Evolutionary conservation across 176 grass and related monocot species (phyloP), one percentile per base, ranked within the genome.

Genomic region (Themeda triandra): DNA sequence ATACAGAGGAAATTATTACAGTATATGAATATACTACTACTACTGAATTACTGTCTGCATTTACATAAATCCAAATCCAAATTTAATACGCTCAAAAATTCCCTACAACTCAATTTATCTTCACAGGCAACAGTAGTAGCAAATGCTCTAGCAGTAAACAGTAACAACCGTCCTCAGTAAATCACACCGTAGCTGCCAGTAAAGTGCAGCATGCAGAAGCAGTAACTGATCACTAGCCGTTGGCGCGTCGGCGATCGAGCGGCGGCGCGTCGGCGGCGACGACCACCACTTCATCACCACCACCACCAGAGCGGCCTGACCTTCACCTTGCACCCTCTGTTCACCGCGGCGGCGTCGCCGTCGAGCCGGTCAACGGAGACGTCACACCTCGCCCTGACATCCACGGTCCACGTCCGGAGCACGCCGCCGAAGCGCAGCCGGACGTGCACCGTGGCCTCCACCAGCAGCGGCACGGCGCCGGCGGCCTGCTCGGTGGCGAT

Each of bases 331-430:
- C 89, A 90, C 30, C 75, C 88, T 1, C 49, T 40, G 39, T 60
- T 80, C 13, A 8, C 46, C 23, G 66, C 81, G 53, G 29, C 48
- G 0, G 87, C 76, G 12, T 73, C 41, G 31, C 32, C 85, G 12
- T 75, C 86, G 2, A 98, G 71, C 42, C 65, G 84, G 69, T 98
- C 91, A 11, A 95, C 96, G 17, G 69, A 63, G 14, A 98, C 68
- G 3, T 93, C 86, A 72, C 96, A 98, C 4, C 77, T 28, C n/a
- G 92, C 91, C 87, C 79, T 92, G 25, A 89, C 91, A n/a, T 80
- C 69, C 25, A 98, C 75, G 48, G 86, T 88, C 96, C 93, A 98
- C 12, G 91, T 88, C 69, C 84, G 87, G 2, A 98, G 29, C 72
- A 82, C 83, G 62, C 79, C 71, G 3, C 93, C 87, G 27, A 93